phyloP scores from a whole-genome alignment of 2,329 filamentous ascomycete genomes.

The Colletotrichum noveboracense region DNA sequence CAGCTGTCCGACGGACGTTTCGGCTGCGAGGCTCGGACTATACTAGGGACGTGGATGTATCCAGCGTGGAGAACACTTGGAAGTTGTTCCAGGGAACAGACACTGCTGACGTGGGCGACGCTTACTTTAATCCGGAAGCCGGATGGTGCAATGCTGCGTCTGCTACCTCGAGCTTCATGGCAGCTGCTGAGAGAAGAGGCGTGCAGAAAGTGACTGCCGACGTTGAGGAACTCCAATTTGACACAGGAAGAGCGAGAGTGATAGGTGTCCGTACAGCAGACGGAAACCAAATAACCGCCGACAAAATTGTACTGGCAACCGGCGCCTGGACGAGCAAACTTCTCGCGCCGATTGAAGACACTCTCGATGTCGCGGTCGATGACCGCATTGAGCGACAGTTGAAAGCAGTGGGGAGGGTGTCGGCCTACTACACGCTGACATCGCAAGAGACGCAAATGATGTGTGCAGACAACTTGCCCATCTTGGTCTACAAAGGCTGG shows the following conservation, averaged over 20 bases:
- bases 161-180: slow-evolving; percentile 1
- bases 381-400: slow-evolving; percentile 3
- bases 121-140: slow-evolving; percentile 9
- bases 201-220: not conserved
- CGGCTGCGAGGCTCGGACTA: slow-evolving; percentile 8
- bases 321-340: slow-evolving; percentile 60
- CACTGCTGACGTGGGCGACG: not conserved
- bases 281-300: slow-evolving; percentile 27
- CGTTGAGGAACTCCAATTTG: not conserved
- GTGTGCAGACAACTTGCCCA: not conserved
- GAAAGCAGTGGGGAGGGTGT: slow-evolving; percentile 2
- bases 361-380: not conserved
- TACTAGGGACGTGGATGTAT: not conserved
- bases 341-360: slow-evolving; percentile 29
- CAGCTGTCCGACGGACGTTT: not conserved
- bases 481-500: not conserved
- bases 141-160: slow-evolving; percentile 7
- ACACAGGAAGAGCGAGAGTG: not conserved
- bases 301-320: slow-evolving; percentile 60
- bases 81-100: not conserved
- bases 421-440: not conserved
- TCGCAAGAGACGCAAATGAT: not conserved
- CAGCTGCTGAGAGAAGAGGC: not conserved
- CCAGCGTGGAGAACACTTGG: not conserved
- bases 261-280: not conserved